These are phyloP conservation scores for Venturia oleaginea DNA, from an alignment of 2,329 filamentous ascomycete genomes.

Conservation along the genomic window DNA sequence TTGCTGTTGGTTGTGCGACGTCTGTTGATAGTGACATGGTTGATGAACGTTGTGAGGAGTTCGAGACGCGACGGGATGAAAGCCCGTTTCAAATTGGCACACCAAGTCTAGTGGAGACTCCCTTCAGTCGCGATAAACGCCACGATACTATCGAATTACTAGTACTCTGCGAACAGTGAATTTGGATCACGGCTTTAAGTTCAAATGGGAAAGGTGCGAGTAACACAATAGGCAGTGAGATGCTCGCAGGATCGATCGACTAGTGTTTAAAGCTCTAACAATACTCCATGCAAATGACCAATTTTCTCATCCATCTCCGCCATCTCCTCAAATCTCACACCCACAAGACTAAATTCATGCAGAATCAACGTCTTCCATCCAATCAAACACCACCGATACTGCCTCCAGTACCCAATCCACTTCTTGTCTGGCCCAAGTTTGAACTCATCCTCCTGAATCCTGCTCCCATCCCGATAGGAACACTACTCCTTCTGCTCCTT, in stretches of 20 bases:
- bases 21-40: no score
- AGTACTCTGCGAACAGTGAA: no score
- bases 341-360: not conserved
- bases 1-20: no score
- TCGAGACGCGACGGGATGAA: no score
- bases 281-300: not conserved
- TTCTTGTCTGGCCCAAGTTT: constrained; percentile 34
- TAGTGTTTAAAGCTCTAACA: not conserved
- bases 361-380: not conserved
- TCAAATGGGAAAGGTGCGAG: no score
- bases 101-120: no score
- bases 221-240: no score
- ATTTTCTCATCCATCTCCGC: not conserved
- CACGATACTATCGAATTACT: no score
- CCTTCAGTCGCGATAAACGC: no score
- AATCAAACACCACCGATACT: constrained; percentile 5
- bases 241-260: not conserved
- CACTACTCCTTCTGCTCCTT: constrained; percentile 31
- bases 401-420: constrained; percentile 22
- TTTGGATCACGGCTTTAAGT: no score
- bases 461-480: constrained; percentile 37
- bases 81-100: no score
- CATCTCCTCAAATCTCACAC: not conserved
- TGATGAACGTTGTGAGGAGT: no score
- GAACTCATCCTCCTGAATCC: constrained; percentile 37